A percentile compares a stretch with the other conserved stretches of the same genome.
These are phyloP conservation scores for Epithele typhae DNA, from an alignment of 768 basidiomycete species.

Conservation along the genomic window DNA sequence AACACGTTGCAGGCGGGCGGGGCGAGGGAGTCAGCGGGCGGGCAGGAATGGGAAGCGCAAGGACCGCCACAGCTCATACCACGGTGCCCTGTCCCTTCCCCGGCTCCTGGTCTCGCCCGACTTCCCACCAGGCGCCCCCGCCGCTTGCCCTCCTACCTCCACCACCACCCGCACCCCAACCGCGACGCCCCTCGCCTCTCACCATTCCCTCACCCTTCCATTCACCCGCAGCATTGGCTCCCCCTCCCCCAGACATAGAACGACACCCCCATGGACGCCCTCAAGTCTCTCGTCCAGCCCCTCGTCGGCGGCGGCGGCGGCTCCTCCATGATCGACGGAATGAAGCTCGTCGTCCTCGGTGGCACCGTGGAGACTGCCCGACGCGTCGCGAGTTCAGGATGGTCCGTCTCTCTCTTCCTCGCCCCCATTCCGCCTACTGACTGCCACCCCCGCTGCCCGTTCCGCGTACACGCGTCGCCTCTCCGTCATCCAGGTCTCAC, in stretches of 20 bases:
- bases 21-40: background rate
- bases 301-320: constrained; percentile 71
- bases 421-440: constrained; percentile 1
- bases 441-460: no score
- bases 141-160: constrained; percentile 21
- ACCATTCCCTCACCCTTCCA: constrained; percentile 13
- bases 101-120: no score
- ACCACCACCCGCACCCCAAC: constrained; percentile 13
- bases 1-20: no score
- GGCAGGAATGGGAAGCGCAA: constrained; percentile 1
- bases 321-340: constrained; percentile 80
- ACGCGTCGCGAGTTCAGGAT: constrained; percentile 76
- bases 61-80: constrained; percentile 11
- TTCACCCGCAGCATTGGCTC: constrained; percentile 36
- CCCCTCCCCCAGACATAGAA: constrained; percentile 18
- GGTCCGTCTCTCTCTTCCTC: constrained; percentile 50
- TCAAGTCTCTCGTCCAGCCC: constrained; percentile 78
- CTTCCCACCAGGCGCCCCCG: constrained; percentile 16
- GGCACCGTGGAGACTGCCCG: constrained; percentile 86
- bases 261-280: constrained; percentile 59
- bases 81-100: constrained; percentile 12
- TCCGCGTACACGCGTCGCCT: constrained; percentile 4
- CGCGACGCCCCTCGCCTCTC: constrained; percentile 22
- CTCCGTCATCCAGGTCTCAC: constrained; percentile 54
- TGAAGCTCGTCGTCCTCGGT: constrained; percentile 86